A percentile compares a stretch with the other conserved stretches of the same genome.
Evolutionary conservation across 1,139 yeast species (phyloP).

Genomic region (Scheffersomyces cryptocercus): DNA sequence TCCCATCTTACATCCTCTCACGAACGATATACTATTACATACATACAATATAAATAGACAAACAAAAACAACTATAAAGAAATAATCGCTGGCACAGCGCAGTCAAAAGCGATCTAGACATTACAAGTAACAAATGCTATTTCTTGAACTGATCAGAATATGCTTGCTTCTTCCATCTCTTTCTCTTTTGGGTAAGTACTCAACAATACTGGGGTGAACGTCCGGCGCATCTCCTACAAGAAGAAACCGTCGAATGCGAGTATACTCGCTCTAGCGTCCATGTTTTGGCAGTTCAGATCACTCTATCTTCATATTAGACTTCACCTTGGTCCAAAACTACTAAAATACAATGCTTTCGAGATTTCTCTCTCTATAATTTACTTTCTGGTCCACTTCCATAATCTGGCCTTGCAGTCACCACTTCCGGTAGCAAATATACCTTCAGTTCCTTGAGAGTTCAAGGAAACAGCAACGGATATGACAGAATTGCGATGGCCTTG

Average conservation of each 20-base stretch:
- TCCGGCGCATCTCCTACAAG: too few species aligned
- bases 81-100: neutral
- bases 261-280: too few species aligned
- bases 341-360: neutral
- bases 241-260: too few species aligned
- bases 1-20: neutral
- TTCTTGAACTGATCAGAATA: too few species aligned
- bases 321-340: neutral
- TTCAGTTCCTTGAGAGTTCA: constrained; percentile 69
- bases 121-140: too few species aligned
- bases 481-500: constrained; percentile 98
- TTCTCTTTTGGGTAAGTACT: too few species aligned
- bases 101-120: too few species aligned
- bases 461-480: constrained; percentile 88
- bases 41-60: neutral
- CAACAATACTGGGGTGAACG: too few species aligned
- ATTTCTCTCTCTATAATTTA: constrained; percentile 4
- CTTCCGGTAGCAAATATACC: constrained; percentile 93
- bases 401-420: constrained; percentile 97
- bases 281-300: too few species aligned
- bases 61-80: neutral
- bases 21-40: constrained; percentile 1
- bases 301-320: too few species aligned
- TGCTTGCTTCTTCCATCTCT: too few species aligned
- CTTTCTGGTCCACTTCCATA: constrained; percentile 74